Evolutionary conservation across 371 early-diverging fungal genomes (phyloP).

Genomic region (Syncephalis plumigaleata): DNA sequence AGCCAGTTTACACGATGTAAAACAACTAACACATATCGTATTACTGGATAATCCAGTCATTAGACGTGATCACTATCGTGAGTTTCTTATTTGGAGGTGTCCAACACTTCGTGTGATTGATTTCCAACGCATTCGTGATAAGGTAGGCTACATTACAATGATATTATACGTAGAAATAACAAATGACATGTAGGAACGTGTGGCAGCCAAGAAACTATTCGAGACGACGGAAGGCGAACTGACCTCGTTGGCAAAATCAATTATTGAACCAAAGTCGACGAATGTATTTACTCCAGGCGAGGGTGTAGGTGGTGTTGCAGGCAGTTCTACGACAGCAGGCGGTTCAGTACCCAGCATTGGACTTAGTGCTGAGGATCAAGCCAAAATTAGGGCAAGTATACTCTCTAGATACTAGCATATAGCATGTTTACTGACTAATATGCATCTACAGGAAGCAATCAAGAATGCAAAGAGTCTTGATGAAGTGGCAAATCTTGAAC

Average conservation of each 20-base stretch:
- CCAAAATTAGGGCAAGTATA: slow-evolving; percentile 26
- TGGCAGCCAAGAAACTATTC: slow-evolving; percentile 55
- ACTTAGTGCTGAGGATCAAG: slow-evolving; percentile 34
- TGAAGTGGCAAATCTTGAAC: slow-evolving; percentile 53
- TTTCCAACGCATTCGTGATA: slow-evolving; percentile 49
- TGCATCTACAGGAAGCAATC: slow-evolving; percentile 32
- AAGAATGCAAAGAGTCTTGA: slow-evolving; percentile 58
- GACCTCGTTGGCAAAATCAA: slow-evolving; percentile 38
- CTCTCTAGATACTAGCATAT: not conserved
- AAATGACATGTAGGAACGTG: slow-evolving; percentile 37
- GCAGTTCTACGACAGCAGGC: slow-evolving; percentile 6
- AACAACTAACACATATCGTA: slow-evolving; percentile 38
- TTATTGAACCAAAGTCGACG: slow-evolving; percentile 30
- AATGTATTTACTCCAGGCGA: slow-evolving; percentile 66
- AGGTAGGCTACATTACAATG: slow-evolving; percentile 15
- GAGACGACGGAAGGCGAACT: slow-evolving; percentile 27
- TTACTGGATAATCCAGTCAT: slow-evolving; percentile 79
- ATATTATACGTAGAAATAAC: not conserved
- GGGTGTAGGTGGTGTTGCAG: slow-evolving; percentile 23
- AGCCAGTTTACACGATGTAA: slow-evolving; percentile 38
- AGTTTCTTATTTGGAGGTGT: slow-evolving; percentile 62
- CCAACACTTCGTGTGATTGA: slow-evolving; percentile 70
- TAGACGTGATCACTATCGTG: slow-evolving; percentile 57
- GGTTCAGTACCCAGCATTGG: slow-evolving; percentile 18
- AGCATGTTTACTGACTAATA: not conserved